Evolutionary conservation across 2,329 filamentous ascomycete genomes (phyloP).

Genomic region (Aspergillus hiratsukae): DNA sequence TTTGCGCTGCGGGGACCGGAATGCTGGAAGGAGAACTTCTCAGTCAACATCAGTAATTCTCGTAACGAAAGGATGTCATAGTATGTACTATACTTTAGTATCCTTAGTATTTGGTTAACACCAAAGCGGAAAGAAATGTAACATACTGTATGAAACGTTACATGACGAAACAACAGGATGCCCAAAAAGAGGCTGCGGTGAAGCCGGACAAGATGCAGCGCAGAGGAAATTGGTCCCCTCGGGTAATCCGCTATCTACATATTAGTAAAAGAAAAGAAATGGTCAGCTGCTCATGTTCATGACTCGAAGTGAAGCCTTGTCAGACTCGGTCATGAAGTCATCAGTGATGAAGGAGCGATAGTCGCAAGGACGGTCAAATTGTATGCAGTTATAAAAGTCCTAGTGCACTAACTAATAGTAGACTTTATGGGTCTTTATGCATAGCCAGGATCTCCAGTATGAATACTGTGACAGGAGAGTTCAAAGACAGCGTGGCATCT

Average conservation of each 20-base stretch:
- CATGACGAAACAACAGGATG: conserved; percentile 3
- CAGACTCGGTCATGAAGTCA: not conserved
- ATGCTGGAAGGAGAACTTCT: not conserved
- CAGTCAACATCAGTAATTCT: not conserved
- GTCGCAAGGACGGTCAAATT: not conserved
- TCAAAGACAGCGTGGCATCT: too few species aligned
- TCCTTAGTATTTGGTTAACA: not conserved
- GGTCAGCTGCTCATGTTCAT: not conserved
- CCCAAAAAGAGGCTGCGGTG: conserved; percentile 36
- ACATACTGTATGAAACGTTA: conserved; percentile 9
- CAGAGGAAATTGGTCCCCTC: conserved; percentile 1
- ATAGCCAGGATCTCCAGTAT: not conserved
- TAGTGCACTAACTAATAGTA: not conserved
- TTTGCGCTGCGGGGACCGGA: conserved; percentile 20
- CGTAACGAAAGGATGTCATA: conserved; percentile 5
- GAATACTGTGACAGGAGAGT: too few species aligned
- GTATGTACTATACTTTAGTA: not conserved
- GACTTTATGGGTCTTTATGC: not conserved
- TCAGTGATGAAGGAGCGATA: not conserved
- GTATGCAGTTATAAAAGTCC: not conserved
- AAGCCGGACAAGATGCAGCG: conserved; percentile 8
- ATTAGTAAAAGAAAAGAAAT: not conserved
- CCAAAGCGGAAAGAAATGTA: not conserved
- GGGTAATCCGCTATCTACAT: conserved; percentile 4
- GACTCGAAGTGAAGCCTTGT: not conserved